Evolutionary conservation across 116 monocot species (phyloP), one percentile per base, ranked within the genome.

Genomic region (Iris pallida): DNA sequence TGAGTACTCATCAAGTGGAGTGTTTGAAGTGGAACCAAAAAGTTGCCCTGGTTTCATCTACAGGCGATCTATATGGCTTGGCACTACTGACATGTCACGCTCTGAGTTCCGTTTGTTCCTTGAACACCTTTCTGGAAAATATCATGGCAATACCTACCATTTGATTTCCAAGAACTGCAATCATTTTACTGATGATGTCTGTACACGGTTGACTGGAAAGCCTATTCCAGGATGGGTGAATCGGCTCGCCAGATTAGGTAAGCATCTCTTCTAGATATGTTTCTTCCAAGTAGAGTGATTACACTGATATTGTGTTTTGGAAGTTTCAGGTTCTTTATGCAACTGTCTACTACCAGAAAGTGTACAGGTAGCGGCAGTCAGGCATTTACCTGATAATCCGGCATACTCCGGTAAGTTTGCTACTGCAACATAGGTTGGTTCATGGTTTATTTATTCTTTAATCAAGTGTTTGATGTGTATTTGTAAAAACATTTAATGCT

Each of bases 321-420:
- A 80, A 68, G 46, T 68, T 73, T 83, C 76, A 93, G 93, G 93
- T 71, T 89, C 93, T 43, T 82, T 89, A 54, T 82, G 86, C 82
- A 89, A 80, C 59, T 93, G 90, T 68, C 65, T 93, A 70, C 78
- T 93, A 41, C 89, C 93, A 45, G 89, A 82, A 59, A 82, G 53
- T 47, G 84, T 93, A 63, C 84, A 85, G 67, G 80, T 79, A 40
- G 78, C 84, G 44, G 68, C 84, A 16, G 78, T 89, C 54, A 76
- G 78, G 45, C 75, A 78, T 75, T 63, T 86, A 59, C 77, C 86
- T 3, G 84, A 81, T 64, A 71, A 86, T 59, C 20, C 77, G 11
- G 43, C 65, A 61, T 63, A 69, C 40, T 89, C 86, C 40, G 89
- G 93, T 89, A 68, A 84, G 61, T 68, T 49, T 59, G 47, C 4